Base-by-base conservation (phyloP, 225 moss, liverwort and hornwort genomes). In the Ulota crispa region DNA sequence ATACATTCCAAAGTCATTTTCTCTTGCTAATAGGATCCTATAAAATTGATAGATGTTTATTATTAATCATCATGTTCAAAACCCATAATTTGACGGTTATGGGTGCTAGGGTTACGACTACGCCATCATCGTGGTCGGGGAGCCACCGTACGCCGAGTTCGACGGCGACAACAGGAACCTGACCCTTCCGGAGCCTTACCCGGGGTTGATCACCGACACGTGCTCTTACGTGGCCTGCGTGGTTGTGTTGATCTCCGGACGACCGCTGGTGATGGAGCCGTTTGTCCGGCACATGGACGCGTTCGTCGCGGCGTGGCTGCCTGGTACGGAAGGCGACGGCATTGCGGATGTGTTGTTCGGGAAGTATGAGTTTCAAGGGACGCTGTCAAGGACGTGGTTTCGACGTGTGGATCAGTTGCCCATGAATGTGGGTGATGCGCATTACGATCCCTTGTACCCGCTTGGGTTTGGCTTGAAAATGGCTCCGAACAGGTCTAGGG, bases 291-390 rank as follows among this genome's bases (percentile, higher is more conserved):
- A 88, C 28, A 80, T 94, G 8, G 92, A 95, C 43, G 92, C 93
- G 6, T 88, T 97, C 16, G 93, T 97, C 26, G 97, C 97, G n/a
- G 95, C 94, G 0, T 97, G 95, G 95, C 81, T 95, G 2, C 97
- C 95, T 1, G 97, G 95, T 37, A 83, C 88, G 0, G 93, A 97
- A 81, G 97, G 94, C 1, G 75, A 79, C 16, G 97, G 97, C 18
- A 27, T 97, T 23, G 85, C 95, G 0, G 97, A 95, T 28, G 92
- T 95, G 26, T 41, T 95, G 36, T 97, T 94, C 7, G 78, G 85
- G 24, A 82, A 91, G 39, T 66, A 86, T 20, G 92, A 98, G 0
- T 98, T 98, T 77, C 84, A 82, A 5, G 97, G 95, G 24, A 91
- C 70, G n/a, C 37, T 79, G 52, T 89, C 97, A 1, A 79, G 93